phyloP scores from a whole-genome alignment of 2,329 filamentous ascomycete genomes.

The Ophiostoma himal-ulmi region DNA sequence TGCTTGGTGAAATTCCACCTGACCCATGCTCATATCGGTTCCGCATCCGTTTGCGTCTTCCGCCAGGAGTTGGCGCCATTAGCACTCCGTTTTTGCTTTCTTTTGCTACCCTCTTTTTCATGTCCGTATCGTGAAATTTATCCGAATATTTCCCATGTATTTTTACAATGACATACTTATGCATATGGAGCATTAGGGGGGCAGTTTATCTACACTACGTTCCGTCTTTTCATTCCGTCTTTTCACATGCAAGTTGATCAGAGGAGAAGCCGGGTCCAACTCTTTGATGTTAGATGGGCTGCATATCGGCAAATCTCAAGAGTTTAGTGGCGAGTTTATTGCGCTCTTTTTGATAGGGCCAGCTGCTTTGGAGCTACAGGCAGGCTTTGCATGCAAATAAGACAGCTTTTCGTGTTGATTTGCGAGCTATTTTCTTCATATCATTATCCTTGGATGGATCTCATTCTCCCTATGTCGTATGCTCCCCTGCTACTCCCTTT shows the following conservation, averaged over 20 bases:
- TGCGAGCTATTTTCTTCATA: no score
- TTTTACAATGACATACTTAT: background rate
- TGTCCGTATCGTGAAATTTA: background rate
- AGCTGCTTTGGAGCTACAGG: no score
- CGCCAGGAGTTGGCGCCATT: background rate
- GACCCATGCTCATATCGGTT: slow-evolving; percentile 1
- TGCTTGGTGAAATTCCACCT: background rate
- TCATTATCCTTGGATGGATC: background rate
- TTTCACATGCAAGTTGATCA: no score
- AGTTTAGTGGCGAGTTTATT: no score
- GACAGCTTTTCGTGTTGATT: no score
- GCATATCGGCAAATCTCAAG: no score
- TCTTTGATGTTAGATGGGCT: no score
- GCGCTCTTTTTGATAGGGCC: no score
- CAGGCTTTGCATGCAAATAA: no score
- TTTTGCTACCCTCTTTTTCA: background rate
- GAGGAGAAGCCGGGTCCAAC: no score
- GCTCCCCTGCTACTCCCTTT: background rate
- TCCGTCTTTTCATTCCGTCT: no score
- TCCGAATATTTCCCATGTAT: background rate
- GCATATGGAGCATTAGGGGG: background rate
- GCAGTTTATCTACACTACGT: no score
- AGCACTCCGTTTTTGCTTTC: background rate
- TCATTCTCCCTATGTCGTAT: background rate
- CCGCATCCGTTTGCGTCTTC: slow-evolving; percentile 7